Percentiles rank a stretch among this genome's conserved stretches.
These are phyloP conservation scores for Microglena sp. DNA, from an alignment of 139 green algal species.

Conservation along the genomic window DNA sequence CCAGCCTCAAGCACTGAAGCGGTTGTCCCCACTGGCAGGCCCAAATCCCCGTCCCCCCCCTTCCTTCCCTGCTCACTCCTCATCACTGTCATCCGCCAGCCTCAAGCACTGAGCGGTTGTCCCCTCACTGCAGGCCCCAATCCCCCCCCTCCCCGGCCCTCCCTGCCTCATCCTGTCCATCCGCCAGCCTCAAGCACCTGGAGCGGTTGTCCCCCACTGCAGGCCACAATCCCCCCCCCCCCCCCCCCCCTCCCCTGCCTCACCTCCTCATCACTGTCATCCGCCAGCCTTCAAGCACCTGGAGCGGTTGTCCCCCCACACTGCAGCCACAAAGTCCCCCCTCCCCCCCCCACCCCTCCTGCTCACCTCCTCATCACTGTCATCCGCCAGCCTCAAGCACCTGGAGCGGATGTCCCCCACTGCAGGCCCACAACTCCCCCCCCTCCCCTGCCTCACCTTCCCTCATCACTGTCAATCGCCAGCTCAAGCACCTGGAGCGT, in stretches of 20 bases:
- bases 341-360: not conserved
- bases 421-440: no score
- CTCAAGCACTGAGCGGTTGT: conserved; percentile 95
- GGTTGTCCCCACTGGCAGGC: no score
- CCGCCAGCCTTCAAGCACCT: conserved; percentile 85
- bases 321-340: not conserved
- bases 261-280: conserved; percentile 69
- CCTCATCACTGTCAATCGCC: conserved; percentile 70
- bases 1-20: no score
- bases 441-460: no score
- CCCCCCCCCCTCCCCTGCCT: no score
- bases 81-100: conserved; percentile 77
- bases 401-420: conserved; percentile 94
- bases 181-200: conserved; percentile 87
- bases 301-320: no score
- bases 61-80: conserved; percentile 38
- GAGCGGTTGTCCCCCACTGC: conserved; percentile 95
- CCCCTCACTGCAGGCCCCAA: conserved; percentile 90
- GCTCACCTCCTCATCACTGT: conserved; percentile 61
- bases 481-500: no score
- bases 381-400: conserved; percentile 89
- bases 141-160: no score
- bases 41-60: not conserved
- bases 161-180: no score
- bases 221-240: no score